Percentiles rank a stretch among this genome's conserved stretches.
Conservation (phyloP, 805 yeast genomes). For the Cyberlindnera subsufficiens region DNA sequence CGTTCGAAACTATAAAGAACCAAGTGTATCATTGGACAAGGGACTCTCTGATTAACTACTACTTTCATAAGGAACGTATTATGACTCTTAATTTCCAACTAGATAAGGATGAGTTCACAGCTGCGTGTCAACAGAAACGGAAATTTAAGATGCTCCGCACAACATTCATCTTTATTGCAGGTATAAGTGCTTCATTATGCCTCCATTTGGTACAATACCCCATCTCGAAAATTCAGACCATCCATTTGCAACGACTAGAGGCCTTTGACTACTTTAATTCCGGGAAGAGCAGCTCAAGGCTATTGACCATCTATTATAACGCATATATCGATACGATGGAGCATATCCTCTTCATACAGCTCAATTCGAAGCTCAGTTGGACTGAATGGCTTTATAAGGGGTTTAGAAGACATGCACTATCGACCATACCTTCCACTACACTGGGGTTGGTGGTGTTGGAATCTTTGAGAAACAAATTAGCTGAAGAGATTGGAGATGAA, state of each 20-base stretch:
- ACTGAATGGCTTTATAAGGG: conserved; percentile 73
- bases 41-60: conserved; percentile 36
- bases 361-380: conserved; percentile 52
- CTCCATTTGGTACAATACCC: conserved; percentile 82
- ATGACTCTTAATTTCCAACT: conserved; percentile 21
- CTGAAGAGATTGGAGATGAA: conserved; percentile 16
- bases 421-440: conserved; percentile 84
- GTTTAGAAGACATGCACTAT: conserved; percentile 60
- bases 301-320: conserved; percentile 49
- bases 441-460: conserved; percentile 83
- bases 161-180: conserved; percentile 70
- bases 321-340: conserved; percentile 73
- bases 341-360: conserved; percentile 49
- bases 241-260: conserved; percentile 75
- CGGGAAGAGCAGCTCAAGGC: conserved; percentile 7
- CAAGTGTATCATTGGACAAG: conserved; percentile 48
- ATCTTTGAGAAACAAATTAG: conserved; percentile 51
- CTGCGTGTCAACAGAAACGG: conserved; percentile 23
- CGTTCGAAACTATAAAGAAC: conserved; percentile 76
- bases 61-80: conserved; percentile 32
- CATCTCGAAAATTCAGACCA: conserved; percentile 66
- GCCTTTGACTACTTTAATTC: conserved; percentile 59
- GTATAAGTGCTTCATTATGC: conserved; percentile 79
- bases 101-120: conserved; percentile 17
- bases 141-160: conserved; percentile 50